Base-by-base conservation (phyloP, 2,329 filamentous ascomycete genomes). In the Fusarium marasasianum region DNA sequence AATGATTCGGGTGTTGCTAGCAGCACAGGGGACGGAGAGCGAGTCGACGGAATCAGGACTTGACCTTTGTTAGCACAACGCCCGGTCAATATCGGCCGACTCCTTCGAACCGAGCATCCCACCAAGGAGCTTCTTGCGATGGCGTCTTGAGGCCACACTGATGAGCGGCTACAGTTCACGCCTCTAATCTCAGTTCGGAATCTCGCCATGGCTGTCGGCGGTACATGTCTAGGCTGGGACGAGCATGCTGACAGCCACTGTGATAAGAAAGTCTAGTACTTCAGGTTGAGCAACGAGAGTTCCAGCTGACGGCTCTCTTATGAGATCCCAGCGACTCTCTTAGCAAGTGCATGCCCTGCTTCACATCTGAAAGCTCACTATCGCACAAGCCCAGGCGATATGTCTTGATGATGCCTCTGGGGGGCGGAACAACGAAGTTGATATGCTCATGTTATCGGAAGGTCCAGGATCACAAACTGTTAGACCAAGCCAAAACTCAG, bases 181-280 rank as follows among this genome's bases (percentile, higher is more conserved):
- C 15, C 29, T 24, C 12, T 18, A 18, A 18, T 24, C 11, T 33
- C 22, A 1, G 15, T 20, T 51, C 11, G 15, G 48, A 10, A 35
- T 18, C 29, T 35, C 13, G n/a, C 1, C n/a, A 15, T 11, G 6
- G n/a, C 17, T 51, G n/a, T 33, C 31, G 48, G n/a, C 48, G 31
- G 48, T 4, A 20, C 11, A 24, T 18, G 22, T 14, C 22, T 51
- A 51, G 8, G 31, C 48, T 20, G n/a, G 31, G 1, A 12, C 9
- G 17, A 53, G 48, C 6, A 35, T 35, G 8, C 17, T 24, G n/a
- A 24, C 17, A 53, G 9, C 12, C 8, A 35, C 6, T 8, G 17
- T 8, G 1, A 35, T 35, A 20, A 15, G 33, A 35, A 12, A 53
- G 17, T 35, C 6, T 14, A 1, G 4, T 6, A 2, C 1, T 14